Evolutionary conservation across 129 eudicot species (phyloP).

Genomic region (Saposhnikovia divaricata): DNA sequence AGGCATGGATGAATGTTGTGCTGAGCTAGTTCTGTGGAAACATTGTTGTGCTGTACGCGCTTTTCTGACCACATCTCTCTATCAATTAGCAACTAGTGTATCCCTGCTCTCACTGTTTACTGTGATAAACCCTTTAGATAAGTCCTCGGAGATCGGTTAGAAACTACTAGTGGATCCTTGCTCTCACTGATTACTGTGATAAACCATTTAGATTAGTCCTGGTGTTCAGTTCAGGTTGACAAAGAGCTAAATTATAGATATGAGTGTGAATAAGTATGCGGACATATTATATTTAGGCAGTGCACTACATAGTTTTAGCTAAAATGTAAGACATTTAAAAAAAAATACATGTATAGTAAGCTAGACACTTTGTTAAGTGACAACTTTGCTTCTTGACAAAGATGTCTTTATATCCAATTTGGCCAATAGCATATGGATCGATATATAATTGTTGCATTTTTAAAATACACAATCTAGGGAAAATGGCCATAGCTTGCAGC

Average conservation of each 20-base stretch:
- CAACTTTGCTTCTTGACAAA: not conserved
- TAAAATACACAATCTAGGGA: not conserved
- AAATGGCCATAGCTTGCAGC: not conserved
- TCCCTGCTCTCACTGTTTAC: not conserved
- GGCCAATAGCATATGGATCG: not conserved
- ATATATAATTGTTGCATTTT: not conserved
- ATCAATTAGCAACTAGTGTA: no score
- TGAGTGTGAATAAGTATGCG: not conserved
- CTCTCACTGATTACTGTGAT: not conserved
- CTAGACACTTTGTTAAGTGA: not conserved
- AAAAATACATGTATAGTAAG: not conserved
- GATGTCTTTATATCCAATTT: not conserved
- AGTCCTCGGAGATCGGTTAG: not conserved
- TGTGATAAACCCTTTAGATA: not conserved
- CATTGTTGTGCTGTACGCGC: not conserved
- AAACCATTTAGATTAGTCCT: not conserved
- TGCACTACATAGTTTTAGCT: not conserved
- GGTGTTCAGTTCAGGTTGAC: not conserved
- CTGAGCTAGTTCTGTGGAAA: not conserved
- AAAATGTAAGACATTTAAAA: not conserved
- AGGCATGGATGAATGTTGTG: not conserved
- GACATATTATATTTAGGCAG: not conserved
- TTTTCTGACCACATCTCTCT: no score
- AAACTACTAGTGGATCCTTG: not conserved
- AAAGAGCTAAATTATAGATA: not conserved